Conservation (phyloP, 2,329 filamentous ascomycete species). For the Cryphonectria parasitica region DNA sequence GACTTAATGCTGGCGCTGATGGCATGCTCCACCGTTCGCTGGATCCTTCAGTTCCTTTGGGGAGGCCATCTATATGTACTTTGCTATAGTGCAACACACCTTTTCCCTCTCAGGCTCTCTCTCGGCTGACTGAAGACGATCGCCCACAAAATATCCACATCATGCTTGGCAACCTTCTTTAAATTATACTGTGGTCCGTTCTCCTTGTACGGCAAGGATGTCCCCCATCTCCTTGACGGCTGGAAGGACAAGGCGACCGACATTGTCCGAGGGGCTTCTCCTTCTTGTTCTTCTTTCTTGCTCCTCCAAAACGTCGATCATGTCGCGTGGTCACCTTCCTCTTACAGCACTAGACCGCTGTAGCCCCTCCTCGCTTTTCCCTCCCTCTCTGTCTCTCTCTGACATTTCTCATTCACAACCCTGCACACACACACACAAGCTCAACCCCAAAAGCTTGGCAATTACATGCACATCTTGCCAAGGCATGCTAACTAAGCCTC, state of each 20-base stretch:
- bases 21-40: not conserved
- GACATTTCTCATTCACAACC: not conserved
- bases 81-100: not conserved
- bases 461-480: not conserved
- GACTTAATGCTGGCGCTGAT: not conserved
- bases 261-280: not conserved
- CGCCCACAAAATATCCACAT: not conserved
- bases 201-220: not conserved
- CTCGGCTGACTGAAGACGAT: not conserved
- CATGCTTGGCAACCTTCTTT: not conserved
- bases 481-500: not conserved
- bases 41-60: not conserved
- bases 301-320: not conserved
- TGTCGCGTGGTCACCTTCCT: constrained; percentile 5
- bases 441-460: not conserved
- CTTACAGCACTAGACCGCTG: not conserved
- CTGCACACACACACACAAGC: not conserved
- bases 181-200: not conserved
- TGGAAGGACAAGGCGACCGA: not conserved
- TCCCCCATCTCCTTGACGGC: not conserved
- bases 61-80: not conserved
- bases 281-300: not conserved
- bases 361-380: not conserved
- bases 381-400: not conserved
- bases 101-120: not conserved